These are phyloP conservation scores for Cutaneotrichosporon sp. DNA, from an alignment of 1,284 basidiomycete genomes.

Conservation along the genomic window DNA sequence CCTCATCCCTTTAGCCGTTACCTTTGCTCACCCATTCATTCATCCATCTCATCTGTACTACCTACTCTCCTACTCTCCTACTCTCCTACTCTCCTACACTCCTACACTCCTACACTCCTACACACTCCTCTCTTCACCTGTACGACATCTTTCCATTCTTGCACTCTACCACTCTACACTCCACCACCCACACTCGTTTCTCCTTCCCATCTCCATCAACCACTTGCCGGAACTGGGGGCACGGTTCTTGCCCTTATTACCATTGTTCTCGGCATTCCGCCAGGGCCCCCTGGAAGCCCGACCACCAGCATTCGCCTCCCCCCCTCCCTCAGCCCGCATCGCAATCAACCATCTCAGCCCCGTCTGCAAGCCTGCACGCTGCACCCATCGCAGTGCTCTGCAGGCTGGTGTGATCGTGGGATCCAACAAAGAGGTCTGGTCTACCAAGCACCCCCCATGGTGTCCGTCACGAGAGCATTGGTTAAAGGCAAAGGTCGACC, in stretches of 20 bases:
- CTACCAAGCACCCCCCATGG: background rate
- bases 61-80: too few species aligned
- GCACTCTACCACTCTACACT: background rate
- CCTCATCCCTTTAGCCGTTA: too few species aligned
- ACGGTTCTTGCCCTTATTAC: background rate
- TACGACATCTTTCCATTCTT: too few species aligned
- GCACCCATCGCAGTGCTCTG: too few species aligned
- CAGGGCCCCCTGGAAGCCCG: background rate
- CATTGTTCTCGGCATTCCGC: slow-evolving; percentile 8
- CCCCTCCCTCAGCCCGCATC: background rate
- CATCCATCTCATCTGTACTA: too few species aligned
- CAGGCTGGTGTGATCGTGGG: background rate
- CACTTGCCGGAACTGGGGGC: background rate
- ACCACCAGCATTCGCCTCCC: background rate
- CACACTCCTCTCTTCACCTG: too few species aligned
- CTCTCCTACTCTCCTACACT: too few species aligned
- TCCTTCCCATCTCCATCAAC: background rate
- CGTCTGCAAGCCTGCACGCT: too few species aligned
- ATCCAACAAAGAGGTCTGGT: too few species aligned
- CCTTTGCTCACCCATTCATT: too few species aligned
- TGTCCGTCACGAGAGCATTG: background rate
- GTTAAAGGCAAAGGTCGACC: background rate
- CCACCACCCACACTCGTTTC: background rate
- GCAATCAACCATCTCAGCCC: too few species aligned
- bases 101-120: too few species aligned